Evolutionary conservation across 2,329 filamentous ascomycete species (phyloP).

Genomic region (Neonectria hederae): DNA sequence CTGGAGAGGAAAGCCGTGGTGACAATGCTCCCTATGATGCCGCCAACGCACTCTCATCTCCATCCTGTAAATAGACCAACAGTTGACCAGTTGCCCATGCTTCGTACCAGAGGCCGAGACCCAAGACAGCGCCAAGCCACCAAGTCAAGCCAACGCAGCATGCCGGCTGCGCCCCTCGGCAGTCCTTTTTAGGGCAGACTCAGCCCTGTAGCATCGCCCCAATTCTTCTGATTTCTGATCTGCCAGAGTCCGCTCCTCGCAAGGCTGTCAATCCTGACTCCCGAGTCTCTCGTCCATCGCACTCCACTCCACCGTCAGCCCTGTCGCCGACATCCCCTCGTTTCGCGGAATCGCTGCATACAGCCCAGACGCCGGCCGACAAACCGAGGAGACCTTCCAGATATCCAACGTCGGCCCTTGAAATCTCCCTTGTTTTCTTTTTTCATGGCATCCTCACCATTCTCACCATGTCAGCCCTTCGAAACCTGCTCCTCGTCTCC

Average conservation of each 20-base stretch:
- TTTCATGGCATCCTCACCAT: not conserved
- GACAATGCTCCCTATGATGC: not conserved
- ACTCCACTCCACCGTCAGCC: not conserved
- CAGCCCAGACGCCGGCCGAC: not conserved
- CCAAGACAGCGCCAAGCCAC: not conserved
- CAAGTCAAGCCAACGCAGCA: not conserved
- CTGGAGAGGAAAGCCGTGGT: no score
- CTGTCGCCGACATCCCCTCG: not conserved
- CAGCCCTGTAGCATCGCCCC: not conserved
- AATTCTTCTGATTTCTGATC: not conserved
- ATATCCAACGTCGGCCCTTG: not conserved
- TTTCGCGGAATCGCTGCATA: not conserved
- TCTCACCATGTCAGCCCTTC: constrained; percentile 29
- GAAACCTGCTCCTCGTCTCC: constrained; percentile 31
- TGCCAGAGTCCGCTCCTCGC: not conserved
- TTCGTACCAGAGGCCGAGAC: not conserved
- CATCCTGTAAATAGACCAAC: not conserved
- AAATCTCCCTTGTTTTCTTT: not conserved
- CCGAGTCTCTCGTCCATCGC: not conserved
- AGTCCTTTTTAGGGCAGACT: not conserved
- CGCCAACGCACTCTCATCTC: not conserved
- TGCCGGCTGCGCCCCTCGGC: not conserved
- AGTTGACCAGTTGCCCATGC: no score
- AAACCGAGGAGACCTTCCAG: no score
- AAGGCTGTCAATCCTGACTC: not conserved